These are phyloP conservation scores for Penicillium sclerotigenum DNA, from an alignment of 2,329 filamentous ascomycete species.

Conservation along the genomic window DNA sequence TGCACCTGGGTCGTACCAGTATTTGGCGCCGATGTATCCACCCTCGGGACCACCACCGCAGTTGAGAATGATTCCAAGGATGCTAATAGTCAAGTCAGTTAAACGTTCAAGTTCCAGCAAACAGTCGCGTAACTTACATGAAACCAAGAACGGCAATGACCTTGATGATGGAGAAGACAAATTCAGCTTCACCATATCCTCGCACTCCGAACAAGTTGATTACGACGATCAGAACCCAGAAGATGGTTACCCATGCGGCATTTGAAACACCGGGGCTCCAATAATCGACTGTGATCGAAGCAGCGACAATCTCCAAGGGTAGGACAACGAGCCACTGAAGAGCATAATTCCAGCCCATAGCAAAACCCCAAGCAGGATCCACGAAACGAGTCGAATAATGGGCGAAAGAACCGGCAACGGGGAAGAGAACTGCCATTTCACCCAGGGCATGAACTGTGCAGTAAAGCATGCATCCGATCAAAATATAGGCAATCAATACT, in stretches of 20 bases:
- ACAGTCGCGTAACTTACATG: constrained; percentile 57
- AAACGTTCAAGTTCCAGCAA: constrained; percentile 1
- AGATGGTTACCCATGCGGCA: constrained; percentile 78
- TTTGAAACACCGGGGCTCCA: constrained; percentile 67
- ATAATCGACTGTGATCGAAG: constrained; percentile 77
- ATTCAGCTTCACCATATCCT: constrained; percentile 86
- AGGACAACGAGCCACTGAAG: constrained; percentile 83
- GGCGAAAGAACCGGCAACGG: constrained; percentile 87
- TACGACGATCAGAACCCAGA: constrained; percentile 68
- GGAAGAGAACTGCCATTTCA: constrained; percentile 86
- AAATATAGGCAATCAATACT: constrained; percentile 69
- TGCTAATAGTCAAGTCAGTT: constrained; percentile 46
- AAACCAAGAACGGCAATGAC: constrained; percentile 82
- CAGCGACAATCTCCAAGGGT: constrained; percentile 82
- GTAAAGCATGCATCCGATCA: constrained; percentile 85
- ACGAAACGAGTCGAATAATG: constrained; percentile 89
- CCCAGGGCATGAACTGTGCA: constrained; percentile 89
- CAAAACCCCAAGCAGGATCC: constrained; percentile 91
- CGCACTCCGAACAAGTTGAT: constrained; percentile 90
- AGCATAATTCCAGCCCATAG: constrained; percentile 94
- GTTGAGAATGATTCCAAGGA: constrained; percentile 82
- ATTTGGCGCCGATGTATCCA: constrained; percentile 75
- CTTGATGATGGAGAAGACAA: constrained; percentile 82
- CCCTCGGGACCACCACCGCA: constrained; percentile 70
- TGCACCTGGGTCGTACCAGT: constrained; percentile 77